These are phyloP conservation scores for Flaveria floridana DNA, from an alignment of 140 eudicot genomes.

Conservation along the genomic window DNA sequence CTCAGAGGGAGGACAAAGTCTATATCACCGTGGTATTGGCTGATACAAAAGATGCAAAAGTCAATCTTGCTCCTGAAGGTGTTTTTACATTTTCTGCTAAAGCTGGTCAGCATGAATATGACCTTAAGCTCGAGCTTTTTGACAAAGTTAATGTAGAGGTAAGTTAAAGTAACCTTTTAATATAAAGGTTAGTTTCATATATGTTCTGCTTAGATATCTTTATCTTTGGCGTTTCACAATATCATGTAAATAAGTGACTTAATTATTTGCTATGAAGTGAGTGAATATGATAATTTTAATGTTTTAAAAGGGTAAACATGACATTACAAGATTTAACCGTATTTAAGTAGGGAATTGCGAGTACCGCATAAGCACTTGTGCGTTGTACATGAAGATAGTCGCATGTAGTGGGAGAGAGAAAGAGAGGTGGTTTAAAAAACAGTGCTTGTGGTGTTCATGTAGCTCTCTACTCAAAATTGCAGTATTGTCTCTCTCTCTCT, in stretches of 20 bases:
- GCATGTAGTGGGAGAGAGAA: too few species aligned
- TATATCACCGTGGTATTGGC: conserved; percentile 73
- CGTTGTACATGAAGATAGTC: neutral
- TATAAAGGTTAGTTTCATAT: neutral
- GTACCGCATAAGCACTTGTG: neutral
- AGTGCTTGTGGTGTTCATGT: too few species aligned
- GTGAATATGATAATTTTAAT: neutral
- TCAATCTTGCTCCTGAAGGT: conserved; percentile 84
- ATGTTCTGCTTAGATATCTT: neutral
- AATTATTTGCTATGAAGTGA: neutral
- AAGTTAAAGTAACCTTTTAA: neutral
- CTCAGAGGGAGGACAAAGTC: conserved; percentile 81
- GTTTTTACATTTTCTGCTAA: conserved; percentile 68
- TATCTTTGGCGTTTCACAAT: neutral
- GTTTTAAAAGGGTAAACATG: neutral
- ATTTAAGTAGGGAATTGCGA: neutral
- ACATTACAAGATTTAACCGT: neutral
- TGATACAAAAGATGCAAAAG: conserved; percentile 80
- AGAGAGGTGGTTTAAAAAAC: too few species aligned
- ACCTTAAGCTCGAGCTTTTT: conserved; percentile 66
- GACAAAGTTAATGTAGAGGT: conserved; percentile 92
- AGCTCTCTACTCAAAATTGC: too few species aligned
- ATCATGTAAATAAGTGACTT: neutral
- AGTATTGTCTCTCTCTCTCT: neutral
- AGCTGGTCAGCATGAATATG: conserved; percentile 66